Evolutionary conservation across 768 basidiomycete species (phyloP), one percentile per base, ranked within the genome.

Genomic region (Hortiboletus campestris): DNA sequence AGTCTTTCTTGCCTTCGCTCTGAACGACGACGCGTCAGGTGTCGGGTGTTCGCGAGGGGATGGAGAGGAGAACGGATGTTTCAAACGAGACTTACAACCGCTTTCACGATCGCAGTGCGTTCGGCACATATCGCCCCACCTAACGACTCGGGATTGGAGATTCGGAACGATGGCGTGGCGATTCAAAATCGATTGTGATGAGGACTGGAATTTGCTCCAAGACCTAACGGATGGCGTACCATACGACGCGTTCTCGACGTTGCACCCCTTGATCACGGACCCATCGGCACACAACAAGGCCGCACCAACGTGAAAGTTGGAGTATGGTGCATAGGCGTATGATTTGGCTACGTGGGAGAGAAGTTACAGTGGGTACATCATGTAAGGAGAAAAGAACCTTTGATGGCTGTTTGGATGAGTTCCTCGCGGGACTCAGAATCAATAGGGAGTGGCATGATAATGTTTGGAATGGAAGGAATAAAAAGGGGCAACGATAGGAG

Each of bases 61-160:
- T 20, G 39, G 9, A 13, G 40, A 13, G n/a, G 34, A 42, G 46
- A 17, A 39, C 10, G 22, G 11, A 5, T 41, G 11, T 3, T 9
- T 13, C 32, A 25, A 12, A 22, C 4, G 29, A 25, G 35, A 50
- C 91, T 71, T 59, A 95, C 94, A 20, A 89, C 85, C 28, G 93
- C 95, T 71, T 97, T 97, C n/a, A 94, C 88, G 51, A 99, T 77
- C 0, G 95, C 95, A 0, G 96, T 98, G 31, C 95, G 78, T 69
- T 99, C 96, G 0, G 96, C 96, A 61, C 96, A 98, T 56, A 98
- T 95, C 0, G 89, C 83, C 1, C 83, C 92, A 6, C 94, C 94
- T 54, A 10, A 29, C 19, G 20, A n/a, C 6, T 11, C 34, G 19
- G 14, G 39, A 19, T 3, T 13, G 34, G 14, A 6, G 6, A 14